These are phyloP conservation scores for Lachnellula subtilissima DNA, from an alignment of 2,329 filamentous ascomycete species.

Conservation along the genomic window DNA sequence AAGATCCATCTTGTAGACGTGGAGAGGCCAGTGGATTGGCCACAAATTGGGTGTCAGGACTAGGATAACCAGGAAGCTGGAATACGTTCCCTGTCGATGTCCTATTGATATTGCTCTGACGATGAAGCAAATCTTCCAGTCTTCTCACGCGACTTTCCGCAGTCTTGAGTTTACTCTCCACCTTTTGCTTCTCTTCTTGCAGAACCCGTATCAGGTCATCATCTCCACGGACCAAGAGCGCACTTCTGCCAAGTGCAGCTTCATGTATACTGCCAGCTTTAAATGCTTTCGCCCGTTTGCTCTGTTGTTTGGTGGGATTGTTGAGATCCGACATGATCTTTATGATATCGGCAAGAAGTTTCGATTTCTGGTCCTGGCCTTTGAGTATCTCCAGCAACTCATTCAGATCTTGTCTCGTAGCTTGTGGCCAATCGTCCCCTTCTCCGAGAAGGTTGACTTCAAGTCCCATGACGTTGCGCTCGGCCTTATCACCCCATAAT, in stretches of 20 bases:
- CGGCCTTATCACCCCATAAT: constrained; percentile 59
- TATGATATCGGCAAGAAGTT: constrained; percentile 64
- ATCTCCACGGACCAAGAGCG: constrained; percentile 78
- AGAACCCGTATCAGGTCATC: constrained; percentile 73
- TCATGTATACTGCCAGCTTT: constrained; percentile 96
- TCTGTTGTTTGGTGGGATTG: constrained; percentile 78
- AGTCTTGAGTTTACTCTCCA: constrained; percentile 72
- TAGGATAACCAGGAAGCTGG: constrained; percentile 40
- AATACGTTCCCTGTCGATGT: constrained; percentile 53
- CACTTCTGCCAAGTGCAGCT: constrained; percentile 79
- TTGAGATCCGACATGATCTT: constrained; percentile 76
- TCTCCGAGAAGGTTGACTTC: constrained; percentile 82
- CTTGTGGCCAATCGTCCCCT: constrained; percentile 73
- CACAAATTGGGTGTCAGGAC: constrained; percentile 46
- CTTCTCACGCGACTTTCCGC: constrained; percentile 86
- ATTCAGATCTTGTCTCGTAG: constrained; percentile 71
- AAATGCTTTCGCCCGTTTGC: constrained; percentile 84
- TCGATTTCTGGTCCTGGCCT: constrained; percentile 58
- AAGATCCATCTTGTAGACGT: constrained; percentile 39
- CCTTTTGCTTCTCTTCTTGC: constrained; percentile 74
- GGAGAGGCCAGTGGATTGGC: constrained; percentile 32
- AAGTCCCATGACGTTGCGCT: constrained; percentile 67
- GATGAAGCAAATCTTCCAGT: constrained; percentile 86
- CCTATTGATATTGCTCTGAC: constrained; percentile 61
- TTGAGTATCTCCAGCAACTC: constrained; percentile 66